Conservation (phyloP, 345 rosid species). For the Ceriops tagal region DNA sequence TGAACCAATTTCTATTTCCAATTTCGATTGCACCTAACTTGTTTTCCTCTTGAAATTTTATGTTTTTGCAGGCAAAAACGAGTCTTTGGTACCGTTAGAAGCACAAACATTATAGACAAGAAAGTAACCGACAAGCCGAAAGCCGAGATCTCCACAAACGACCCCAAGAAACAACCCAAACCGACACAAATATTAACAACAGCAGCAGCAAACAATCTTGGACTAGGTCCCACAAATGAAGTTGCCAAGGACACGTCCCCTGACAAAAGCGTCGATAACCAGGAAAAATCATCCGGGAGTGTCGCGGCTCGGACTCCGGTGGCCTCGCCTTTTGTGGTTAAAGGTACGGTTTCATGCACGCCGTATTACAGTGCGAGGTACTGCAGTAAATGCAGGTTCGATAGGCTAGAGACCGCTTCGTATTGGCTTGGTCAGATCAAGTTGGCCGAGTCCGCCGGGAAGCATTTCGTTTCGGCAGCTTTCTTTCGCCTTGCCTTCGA, state of each 20-base stretch:
- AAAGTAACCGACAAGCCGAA: neutral
- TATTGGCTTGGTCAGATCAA: conserved; percentile 32
- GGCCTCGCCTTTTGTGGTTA: conserved; percentile 5
- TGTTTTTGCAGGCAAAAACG: conserved; percentile 21
- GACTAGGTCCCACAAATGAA: neutral
- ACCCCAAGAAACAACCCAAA: neutral
- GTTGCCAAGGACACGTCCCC: conserved; percentile 8
- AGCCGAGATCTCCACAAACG: neutral
- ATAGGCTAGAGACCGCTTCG: conserved; percentile 23
- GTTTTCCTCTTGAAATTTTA: neutral
- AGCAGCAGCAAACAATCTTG: neutral
- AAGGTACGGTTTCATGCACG: conserved; percentile 15
- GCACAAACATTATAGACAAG: conserved; percentile 5
- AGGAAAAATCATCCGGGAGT: neutral
- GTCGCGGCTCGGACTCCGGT: conserved; percentile 13
- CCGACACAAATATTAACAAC: neutral
- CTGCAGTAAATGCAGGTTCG: conserved; percentile 22
- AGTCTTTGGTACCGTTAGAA: conserved; percentile 13
- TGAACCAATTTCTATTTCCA: neutral
- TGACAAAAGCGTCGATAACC: neutral
- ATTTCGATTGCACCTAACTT: neutral
- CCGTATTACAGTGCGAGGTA: conserved; percentile 23
- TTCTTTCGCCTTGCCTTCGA: conserved; percentile 23
- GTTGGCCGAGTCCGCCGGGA: conserved; percentile 17
- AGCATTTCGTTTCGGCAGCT: conserved; percentile 20